A percentile compares a stretch with the other conserved stretches of the same genome.
Conservation (phyloP, 1,284 basidiomycete genomes). For the Trichosporon asahii region DNA sequence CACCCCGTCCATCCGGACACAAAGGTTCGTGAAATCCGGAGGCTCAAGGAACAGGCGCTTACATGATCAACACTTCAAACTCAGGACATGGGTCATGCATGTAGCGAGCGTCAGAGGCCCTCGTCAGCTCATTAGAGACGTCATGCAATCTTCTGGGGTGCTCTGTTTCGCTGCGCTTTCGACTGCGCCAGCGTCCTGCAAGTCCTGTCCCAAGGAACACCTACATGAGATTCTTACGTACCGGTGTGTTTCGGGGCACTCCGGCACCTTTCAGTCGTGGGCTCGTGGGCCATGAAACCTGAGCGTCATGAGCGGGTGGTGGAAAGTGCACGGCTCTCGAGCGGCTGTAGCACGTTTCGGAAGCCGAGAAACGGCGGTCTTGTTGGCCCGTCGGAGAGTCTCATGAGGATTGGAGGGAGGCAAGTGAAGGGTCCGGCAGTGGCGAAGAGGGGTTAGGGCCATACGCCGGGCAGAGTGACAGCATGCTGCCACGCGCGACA, state of each 20-base stretch:
- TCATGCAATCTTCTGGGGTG: background rate
- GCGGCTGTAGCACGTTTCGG: background rate
- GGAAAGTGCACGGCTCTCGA: background rate
- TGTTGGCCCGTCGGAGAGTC: background rate
- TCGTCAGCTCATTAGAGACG: background rate
- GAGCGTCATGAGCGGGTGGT: background rate
- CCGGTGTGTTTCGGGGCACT: background rate
- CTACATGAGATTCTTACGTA: background rate
- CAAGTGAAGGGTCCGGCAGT: background rate
- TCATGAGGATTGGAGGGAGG: slow-evolving; percentile 4
- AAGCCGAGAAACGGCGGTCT: background rate
- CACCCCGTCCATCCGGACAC: background rate
- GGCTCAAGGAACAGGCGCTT: background rate
- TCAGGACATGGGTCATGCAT: background rate
- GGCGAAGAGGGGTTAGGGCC: background rate
- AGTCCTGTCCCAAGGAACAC: background rate
- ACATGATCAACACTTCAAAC: background rate
- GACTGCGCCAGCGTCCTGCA: background rate
- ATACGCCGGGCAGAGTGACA: background rate
- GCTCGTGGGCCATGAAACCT: background rate
- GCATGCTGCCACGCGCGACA: background rate
- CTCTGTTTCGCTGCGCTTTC: background rate
- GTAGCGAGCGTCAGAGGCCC: background rate
- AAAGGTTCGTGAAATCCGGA: background rate
- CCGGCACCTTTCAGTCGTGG: too few relatives aligned